Evolutionary conservation across 345 rosid species (phyloP), one percentile per base, ranked within the genome.

Genomic region (Brassica cretica): DNA sequence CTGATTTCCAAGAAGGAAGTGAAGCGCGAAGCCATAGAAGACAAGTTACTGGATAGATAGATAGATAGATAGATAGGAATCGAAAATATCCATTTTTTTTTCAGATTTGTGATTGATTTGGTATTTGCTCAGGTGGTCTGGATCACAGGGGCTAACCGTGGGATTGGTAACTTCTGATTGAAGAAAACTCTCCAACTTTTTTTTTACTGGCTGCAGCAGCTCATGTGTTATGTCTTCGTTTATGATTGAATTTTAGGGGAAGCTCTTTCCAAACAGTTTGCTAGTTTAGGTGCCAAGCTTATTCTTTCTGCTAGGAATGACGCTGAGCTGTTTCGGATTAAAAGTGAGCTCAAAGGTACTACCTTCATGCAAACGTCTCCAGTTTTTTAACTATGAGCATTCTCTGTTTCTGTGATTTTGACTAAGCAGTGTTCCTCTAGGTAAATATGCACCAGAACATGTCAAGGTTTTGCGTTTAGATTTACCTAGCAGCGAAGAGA

Each of bases 71-170:
- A 35, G 39, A 35, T 35, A 35, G 0, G 39, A 35, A 35, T 1
- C 2, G 2, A 2, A 35, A 35, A 35, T 35, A 35, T 35, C 10
- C 10, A 2, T 35, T 35, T 30, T 30, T 19, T 3, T n/a, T 32
- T 41, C 16, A 64, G 15, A 8, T 33, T 62, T 70, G 2, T 64
- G 44, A 68, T 25, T 27, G 5, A 2, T 58, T 80, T 62, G 71
- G 33, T 81, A 2, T 58, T 72, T 55, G 21, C 14, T 24, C 24
- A 89, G 98, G 97, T 94, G 19, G 81, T 92, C 21, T 94, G 98
- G 98, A 89, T 94, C 58, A 92, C 97, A 60, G 97, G 98, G 12
- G 97, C 97, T 30, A 92, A 97, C 80, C 93, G 97, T 24, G 98
- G 98, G 64, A 94, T 94, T 25, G 98, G 98, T 91, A 85, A 29